Conservation (phyloP, 2,329 filamentous ascomycete species). For the Fusarium euwallaceae region DNA sequence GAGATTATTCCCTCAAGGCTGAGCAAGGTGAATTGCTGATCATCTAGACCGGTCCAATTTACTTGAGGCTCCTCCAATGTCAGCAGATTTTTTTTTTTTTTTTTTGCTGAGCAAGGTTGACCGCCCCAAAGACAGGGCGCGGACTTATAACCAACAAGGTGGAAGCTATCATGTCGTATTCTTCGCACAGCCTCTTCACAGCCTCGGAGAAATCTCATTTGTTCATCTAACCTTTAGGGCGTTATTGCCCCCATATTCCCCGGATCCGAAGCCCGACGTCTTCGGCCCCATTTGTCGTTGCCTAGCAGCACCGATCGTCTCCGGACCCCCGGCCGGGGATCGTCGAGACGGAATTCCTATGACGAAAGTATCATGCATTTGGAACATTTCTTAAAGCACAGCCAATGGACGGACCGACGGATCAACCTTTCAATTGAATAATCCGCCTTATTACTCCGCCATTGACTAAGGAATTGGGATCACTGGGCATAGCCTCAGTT, state of each 20-base stretch:
- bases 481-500: background rate
- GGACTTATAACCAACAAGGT: background rate
- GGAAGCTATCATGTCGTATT: background rate
- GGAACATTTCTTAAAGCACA: background rate
- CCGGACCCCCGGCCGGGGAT: conserved; percentile 14
- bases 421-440: background rate
- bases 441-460: background rate
- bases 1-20: conserved; percentile 1
- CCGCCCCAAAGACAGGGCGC: background rate
- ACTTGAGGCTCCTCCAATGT: conserved; percentile 18
- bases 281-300: conserved; percentile 21
- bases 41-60: background rate
- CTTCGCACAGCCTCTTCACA: conserved; percentile 27
- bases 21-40: background rate
- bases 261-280: conserved; percentile 20
- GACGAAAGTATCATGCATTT: conserved; percentile 10
- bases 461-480: background rate
- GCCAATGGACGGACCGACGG: background rate
- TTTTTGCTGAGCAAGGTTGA: conserved; percentile 25
- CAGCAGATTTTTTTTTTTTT: background rate
- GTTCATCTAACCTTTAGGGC: background rate
- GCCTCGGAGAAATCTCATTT: conserved; percentile 11
- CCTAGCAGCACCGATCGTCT: conserved; percentile 4
- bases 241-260: background rate
- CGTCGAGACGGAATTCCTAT: background rate